A percentile compares a stretch with the other conserved stretches of the same genome.
Evolutionary conservation across 805 yeast genomes (phyloP).

Genomic region (Cyberlindnera lachancei): DNA sequence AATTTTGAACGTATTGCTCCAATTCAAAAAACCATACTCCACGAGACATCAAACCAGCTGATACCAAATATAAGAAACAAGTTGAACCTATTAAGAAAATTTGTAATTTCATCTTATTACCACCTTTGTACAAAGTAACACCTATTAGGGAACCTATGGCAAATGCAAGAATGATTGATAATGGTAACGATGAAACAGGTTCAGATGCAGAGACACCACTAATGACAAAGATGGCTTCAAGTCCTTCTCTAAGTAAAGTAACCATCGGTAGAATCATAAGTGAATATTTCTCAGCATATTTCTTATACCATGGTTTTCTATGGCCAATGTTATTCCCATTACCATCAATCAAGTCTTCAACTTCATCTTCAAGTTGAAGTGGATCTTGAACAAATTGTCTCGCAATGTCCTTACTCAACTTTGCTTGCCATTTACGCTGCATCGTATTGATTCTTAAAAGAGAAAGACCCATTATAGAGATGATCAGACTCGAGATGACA

Average conservation of each 20-base stretch:
- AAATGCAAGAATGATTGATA: conserved; percentile 57
- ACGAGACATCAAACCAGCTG: conserved; percentile 80
- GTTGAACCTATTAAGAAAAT: conserved; percentile 69
- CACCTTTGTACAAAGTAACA: conserved; percentile 61
- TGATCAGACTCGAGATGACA: conserved; percentile 67
- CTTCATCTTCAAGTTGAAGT: conserved; percentile 10
- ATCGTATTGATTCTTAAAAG: conserved; percentile 73
- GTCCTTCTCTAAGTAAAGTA: conserved; percentile 83
- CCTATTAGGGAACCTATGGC: conserved; percentile 61
- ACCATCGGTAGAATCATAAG: conserved; percentile 73
- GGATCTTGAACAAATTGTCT: conserved; percentile 16
- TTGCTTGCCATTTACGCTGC: conserved; percentile 75
- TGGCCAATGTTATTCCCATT: neutral
- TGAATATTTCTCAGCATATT: conserved; percentile 46
- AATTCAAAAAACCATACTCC: conserved; percentile 90
- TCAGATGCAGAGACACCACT: conserved; percentile 83
- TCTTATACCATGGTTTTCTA: conserved; percentile 11
- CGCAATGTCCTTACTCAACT: conserved; percentile 58
- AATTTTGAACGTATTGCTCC: conserved; percentile 61
- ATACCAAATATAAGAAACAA: conserved; percentile 75
- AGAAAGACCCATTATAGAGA: conserved; percentile 82
- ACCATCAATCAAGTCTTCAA: conserved; percentile 2
- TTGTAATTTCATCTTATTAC: conserved; percentile 70
- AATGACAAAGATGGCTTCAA: conserved; percentile 85
- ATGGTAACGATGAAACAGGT: conserved; percentile 56